phyloP scores from a whole-genome alignment of 176 grass and related monocot species.

The Musa beccarii region DNA sequence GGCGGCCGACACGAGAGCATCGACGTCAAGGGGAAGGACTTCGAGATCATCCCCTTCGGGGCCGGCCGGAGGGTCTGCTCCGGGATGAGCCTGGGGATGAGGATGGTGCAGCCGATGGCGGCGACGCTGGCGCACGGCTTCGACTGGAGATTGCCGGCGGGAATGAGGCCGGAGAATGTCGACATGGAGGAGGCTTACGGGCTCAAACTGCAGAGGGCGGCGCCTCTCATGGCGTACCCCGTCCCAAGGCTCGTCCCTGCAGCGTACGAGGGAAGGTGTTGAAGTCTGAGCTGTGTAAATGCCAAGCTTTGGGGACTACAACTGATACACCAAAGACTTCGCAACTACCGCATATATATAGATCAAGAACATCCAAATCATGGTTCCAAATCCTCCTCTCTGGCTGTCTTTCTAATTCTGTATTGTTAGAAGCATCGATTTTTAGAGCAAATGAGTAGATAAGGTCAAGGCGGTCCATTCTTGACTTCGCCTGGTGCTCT shows the following conservation, averaged over 20 bases:
- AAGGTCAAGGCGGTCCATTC: no score
- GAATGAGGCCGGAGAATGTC: conserved; percentile 23
- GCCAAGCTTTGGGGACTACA: no score
- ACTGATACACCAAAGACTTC: no score
- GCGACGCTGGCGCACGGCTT: conserved; percentile 51
- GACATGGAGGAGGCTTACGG: conserved; percentile 65
- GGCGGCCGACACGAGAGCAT: conserved; percentile 23
- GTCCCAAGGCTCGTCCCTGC: conserved; percentile 32
- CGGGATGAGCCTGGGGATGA: conserved; percentile 41
- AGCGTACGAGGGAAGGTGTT: conserved; percentile 17
- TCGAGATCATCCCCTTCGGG: conserved; percentile 51
- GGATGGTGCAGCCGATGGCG: conserved; percentile 42
- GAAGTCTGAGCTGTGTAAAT: no score
- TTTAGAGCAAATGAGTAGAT: no score
- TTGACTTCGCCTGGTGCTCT: no score
- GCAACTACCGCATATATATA: no score
- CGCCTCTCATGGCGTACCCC: conserved; percentile 29
- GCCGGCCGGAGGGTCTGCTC: conserved; percentile 54
- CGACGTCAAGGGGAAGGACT: conserved; percentile 40
- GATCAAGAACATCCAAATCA: no score
- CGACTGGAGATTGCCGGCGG: conserved; percentile 36
- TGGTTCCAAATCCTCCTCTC: no score
- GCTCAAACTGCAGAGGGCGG: conserved; percentile 39
- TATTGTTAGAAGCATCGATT: no score
- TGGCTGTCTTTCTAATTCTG: no score